Evolutionary conservation across 1,139 yeast species (phyloP), one percentile per base, ranked within the genome.

Genomic region (Diutina pseudorugosa): DNA sequence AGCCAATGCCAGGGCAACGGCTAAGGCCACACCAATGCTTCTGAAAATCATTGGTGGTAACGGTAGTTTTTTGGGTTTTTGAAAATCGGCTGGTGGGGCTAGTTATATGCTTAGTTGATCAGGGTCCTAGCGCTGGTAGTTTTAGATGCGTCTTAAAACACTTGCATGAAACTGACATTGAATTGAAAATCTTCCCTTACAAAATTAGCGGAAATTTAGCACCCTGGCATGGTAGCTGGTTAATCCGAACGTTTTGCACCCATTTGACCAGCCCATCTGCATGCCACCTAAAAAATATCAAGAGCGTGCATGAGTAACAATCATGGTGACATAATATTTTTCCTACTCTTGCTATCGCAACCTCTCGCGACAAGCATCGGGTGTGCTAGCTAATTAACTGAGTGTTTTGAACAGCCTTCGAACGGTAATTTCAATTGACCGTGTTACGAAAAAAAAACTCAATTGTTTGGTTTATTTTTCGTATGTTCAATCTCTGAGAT

Each of bases 241-340:
- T 30, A 30, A 11, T 12, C 36, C 11, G n/a, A 12, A 30, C 36
- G 36, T 30, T 45, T 45, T 27, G 49, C 49, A 27, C 20, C 49
- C 40, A 16, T 16, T 45, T 18, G n/a, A 27, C 49, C 49, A 45
- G 49, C 49, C 49, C 25, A n/a, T 16, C 40, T 45, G 49, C 42
- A 16, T 40, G 42, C 12, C 12, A 4, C 36, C 5, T 11, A 30
- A 30, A 30, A 30, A 30, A 11, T 11, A 30, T 11, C 36, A 30
- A 30, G 36, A 30, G 5, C n/a, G 11, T 30, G 36, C 36, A 30
- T 30, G 36, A 30, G 36, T 30, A 30, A 30, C 36, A 30, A 30
- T 30, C 36, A 30, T 14, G 36, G 36, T 30, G 36, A 12, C 36
- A 30, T 11, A 30, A 30, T 30, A 30, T 30, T 30, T 30, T 30